These are phyloP conservation scores for Curvularia sp. DNA, from an alignment of 2,329 filamentous ascomycete species.

Conservation along the genomic window DNA sequence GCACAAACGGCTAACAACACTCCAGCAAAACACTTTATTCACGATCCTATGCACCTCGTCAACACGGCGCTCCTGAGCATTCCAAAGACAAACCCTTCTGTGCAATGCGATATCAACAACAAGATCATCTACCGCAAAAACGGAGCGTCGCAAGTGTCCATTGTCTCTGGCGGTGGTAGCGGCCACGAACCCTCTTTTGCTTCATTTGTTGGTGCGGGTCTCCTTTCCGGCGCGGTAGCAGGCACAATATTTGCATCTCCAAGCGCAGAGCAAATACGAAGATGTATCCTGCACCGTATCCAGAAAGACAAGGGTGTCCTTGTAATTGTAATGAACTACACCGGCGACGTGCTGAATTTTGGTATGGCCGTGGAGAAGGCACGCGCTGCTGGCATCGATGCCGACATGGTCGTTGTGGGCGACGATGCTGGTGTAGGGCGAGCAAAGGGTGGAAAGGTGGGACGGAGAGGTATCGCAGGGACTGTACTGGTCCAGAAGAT, in stretches of 20 bases:
- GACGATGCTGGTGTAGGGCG: constrained; percentile 92
- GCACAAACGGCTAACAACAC: constrained; percentile 1
- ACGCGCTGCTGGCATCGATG: constrained; percentile 75
- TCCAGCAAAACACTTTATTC: constrained; percentile 81
- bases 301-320: constrained; percentile 76
- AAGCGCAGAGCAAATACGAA: constrained; percentile 80
- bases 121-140: constrained; percentile 66
- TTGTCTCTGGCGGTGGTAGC: constrained; percentile 87
- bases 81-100: constrained; percentile 82
- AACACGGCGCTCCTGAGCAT: constrained; percentile 76
- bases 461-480: constrained; percentile 86
- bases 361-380: constrained; percentile 94
- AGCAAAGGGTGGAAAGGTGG: constrained; percentile 85
- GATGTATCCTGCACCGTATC: constrained; percentile 76
- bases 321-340: constrained; percentile 96
- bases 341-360: constrained; percentile 79
- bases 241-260: constrained; percentile 88
- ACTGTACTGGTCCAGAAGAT: constrained; percentile 94
- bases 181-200: constrained; percentile 91
- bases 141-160: constrained; percentile 67
- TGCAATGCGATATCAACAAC: constrained; percentile 78
- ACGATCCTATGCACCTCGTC: constrained; percentile 81
- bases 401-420: constrained; percentile 89
- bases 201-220: constrained; percentile 80
- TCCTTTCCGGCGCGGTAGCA: constrained; percentile 82